Evolutionary conservation across 176 grass and related monocot species (phyloP).

Genomic region (Tillandsia leiboldiana): DNA sequence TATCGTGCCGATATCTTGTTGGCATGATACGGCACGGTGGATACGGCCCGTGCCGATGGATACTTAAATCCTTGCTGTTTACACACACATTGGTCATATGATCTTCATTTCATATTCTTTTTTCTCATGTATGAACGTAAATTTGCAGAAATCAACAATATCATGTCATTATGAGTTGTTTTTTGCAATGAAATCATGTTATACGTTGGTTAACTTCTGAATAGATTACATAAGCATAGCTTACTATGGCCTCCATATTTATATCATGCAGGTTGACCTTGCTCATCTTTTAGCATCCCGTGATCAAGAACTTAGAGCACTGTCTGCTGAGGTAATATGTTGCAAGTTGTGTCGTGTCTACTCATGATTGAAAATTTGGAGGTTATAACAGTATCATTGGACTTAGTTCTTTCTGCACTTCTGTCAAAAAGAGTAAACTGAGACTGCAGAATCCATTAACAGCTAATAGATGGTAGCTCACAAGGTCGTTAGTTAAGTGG

Average conservation of each 20-base stretch:
- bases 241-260: conserved; percentile 13
- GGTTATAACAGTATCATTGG: not conserved
- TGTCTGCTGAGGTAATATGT: conserved; percentile 72
- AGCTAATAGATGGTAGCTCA: too few relatives aligned
- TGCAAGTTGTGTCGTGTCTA: conserved; percentile 4
- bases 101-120: too few relatives aligned
- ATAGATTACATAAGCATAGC: not conserved
- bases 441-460: too few relatives aligned
- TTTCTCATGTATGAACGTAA: not conserved
- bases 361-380: not conserved
- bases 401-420: too few relatives aligned
- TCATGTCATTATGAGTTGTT: not conserved
- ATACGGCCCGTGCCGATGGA: too few relatives aligned
- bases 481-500: too few relatives aligned
- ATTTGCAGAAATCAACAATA: not conserved
- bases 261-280: conserved; percentile 74
- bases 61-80: too few relatives aligned
- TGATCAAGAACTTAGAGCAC: conserved; percentile 93
- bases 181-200: not conserved
- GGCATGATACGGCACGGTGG: too few relatives aligned
- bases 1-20: too few relatives aligned
- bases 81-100: too few relatives aligned
- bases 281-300: conserved; percentile 89
- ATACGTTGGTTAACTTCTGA: too few relatives aligned
- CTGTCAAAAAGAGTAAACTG: too few relatives aligned